A percentile compares a stretch with the other conserved stretches of the same genome.
Conservation (phyloP, 441 rosid genomes). For the Geranium incanum region DNA sequence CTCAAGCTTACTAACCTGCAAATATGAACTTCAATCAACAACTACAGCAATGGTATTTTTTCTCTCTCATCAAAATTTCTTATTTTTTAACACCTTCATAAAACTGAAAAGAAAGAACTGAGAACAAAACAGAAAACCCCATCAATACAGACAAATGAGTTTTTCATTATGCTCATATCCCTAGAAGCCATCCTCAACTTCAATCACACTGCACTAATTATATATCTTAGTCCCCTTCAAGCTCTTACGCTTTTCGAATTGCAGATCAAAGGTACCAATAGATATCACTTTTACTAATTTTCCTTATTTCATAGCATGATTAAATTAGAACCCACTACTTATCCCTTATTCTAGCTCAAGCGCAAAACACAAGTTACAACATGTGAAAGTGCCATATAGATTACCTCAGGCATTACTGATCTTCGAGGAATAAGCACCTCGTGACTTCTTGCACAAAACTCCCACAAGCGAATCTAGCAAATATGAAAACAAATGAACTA, state of each 20-base stretch:
- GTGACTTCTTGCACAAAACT: constrained; percentile 46
- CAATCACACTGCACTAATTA: not conserved
- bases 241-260: too few species aligned
- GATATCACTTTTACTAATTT: not conserved
- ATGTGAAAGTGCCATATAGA: constrained; percentile 6
- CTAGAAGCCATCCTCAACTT: too few species aligned
- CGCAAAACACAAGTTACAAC: not conserved
- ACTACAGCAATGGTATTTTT: not conserved
- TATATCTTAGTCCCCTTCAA: not conserved
- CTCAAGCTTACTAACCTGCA: constrained; percentile 39
- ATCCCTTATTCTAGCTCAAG: not conserved
- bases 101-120: not conserved
- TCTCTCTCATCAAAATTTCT: not conserved
- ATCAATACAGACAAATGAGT: not conserved
- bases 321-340: not conserved
- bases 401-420: constrained; percentile 43
- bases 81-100: not conserved
- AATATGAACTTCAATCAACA: constrained; percentile 13
- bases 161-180: too few species aligned
- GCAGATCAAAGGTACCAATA: not conserved
- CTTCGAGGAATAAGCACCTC: constrained; percentile 54
- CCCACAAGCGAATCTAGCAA: constrained; percentile 49
- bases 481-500: constrained; percentile 8
- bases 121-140: not conserved
- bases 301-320: not conserved